Evolutionary conservation across 176 grass and related monocot species (phyloP).

Genomic region (Aechmea fasciata): DNA sequence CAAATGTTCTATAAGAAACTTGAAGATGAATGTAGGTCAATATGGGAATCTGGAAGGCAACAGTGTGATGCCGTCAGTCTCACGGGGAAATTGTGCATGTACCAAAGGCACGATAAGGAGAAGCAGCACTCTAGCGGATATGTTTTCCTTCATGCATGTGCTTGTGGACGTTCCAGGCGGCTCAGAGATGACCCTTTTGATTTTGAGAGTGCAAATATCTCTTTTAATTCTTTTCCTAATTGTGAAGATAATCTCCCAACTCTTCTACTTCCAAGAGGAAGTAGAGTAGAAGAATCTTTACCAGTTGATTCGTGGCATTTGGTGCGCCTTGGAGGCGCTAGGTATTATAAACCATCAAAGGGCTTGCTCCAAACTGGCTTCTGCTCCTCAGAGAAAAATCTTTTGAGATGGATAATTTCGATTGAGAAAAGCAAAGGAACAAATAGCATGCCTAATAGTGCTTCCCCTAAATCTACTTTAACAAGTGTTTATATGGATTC

Average conservation of each 20-base stretch:
- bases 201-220: slow-evolving; percentile 63
- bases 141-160: slow-evolving; percentile 91
- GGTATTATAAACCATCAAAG: slow-evolving; percentile 84
- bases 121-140: slow-evolving; percentile 68
- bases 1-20: slow-evolving; percentile 60
- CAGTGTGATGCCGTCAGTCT: slow-evolving; percentile 79
- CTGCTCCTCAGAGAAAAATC: slow-evolving; percentile 63
- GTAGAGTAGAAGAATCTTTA: slow-evolving; percentile 24
- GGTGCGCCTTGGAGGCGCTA: slow-evolving; percentile 79
- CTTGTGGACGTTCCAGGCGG: slow-evolving; percentile 71
- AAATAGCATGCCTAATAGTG: slow-evolving; percentile 10
- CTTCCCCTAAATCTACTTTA: slow-evolving; percentile 22
- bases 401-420: slow-evolving; percentile 54
- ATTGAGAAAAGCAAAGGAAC: slow-evolving; percentile 28
- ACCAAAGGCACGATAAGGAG: slow-evolving; percentile 40
- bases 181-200: slow-evolving; percentile 88
- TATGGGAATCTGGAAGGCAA: slow-evolving; percentile 94
- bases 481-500: slow-evolving; percentile 19
- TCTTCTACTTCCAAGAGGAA: slow-evolving; percentile 48
- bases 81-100: slow-evolving; percentile 76
- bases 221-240: slow-evolving; percentile 67
- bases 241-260: slow-evolving; percentile 77
- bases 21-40: slow-evolving; percentile 67
- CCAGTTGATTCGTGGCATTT: slow-evolving; percentile 51
- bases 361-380: slow-evolving; percentile 89